Conservation (phyloP, 306 rosid species). For the Lagenaria siceraria region DNA sequence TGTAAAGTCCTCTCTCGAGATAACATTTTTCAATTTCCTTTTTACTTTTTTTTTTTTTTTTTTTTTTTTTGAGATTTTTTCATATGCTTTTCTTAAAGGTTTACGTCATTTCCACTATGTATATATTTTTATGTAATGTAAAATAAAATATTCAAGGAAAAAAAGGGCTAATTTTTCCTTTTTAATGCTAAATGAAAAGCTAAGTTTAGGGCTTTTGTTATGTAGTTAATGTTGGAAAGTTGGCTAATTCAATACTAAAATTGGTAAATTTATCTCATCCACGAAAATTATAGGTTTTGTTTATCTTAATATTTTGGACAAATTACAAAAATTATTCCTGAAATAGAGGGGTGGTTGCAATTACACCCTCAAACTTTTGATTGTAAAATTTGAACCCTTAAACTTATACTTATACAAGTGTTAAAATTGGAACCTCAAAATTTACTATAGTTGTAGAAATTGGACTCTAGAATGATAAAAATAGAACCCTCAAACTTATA, state of each 20-base stretch:
- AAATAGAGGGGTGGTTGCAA: too few species aligned
- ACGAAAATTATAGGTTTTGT: background rate
- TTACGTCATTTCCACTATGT: slow-evolving; percentile 4
- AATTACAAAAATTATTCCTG: too few species aligned
- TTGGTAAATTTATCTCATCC: background rate
- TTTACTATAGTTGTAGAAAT: too few species aligned
- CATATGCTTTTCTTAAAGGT: background rate
- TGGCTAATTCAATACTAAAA: background rate
- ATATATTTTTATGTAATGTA: background rate
- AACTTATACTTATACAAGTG: too few species aligned
- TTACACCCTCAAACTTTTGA: too few species aligned
- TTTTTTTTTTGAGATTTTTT: background rate
- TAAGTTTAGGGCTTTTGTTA: background rate
- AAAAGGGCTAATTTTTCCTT: background rate
- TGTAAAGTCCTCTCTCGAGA: background rate
- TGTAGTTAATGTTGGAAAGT: background rate
- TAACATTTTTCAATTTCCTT: background rate
- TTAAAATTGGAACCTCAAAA: too few species aligned
- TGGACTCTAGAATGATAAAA: too few species aligned
- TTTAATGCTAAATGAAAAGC: background rate
- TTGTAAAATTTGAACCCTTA: too few species aligned
- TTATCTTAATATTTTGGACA: too few species aligned
- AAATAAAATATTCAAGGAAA: background rate
- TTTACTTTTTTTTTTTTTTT: background rate
- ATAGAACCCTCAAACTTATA: too few species aligned